A percentile compares a stretch with the other conserved stretches of the same genome.
These are phyloP conservation scores for Dipteronia dyeriana DNA, from an alignment of 345 rosid genomes.

Conservation along the genomic window DNA sequence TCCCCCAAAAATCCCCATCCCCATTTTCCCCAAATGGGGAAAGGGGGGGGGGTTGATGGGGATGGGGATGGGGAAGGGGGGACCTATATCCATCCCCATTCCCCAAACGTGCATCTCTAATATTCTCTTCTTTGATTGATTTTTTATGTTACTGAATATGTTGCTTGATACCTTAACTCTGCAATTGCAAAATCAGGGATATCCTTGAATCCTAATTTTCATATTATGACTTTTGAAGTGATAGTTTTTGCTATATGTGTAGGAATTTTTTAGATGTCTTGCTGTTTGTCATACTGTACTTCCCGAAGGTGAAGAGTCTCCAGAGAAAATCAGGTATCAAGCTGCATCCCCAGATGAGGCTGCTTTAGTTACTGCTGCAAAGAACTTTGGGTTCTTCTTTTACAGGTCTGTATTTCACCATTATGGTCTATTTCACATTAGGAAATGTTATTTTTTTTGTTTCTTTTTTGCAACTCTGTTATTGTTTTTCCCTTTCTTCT, in stretches of 20 bases:
- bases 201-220: slow-evolving; percentile 9
- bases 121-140: neutral
- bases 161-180: neutral
- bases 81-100: too few relatives aligned
- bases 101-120: too few relatives aligned
- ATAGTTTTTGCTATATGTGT: slow-evolving; percentile 27
- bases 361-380: slow-evolving; percentile 95
- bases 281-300: slow-evolving; percentile 99
- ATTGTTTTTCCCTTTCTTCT: neutral
- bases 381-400: slow-evolving; percentile 98
- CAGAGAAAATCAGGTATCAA: slow-evolving; percentile 90
- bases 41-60: too few relatives aligned
- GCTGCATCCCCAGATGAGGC: slow-evolving; percentile 99
- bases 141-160: neutral
- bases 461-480: neutral
- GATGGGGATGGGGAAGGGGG: too few relatives aligned
- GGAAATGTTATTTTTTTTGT: neutral
- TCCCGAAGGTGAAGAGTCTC: slow-evolving; percentile 97
- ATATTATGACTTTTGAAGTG: slow-evolving; percentile 7
- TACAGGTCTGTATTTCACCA: slow-evolving; percentile 51
- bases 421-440: neutral
- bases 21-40: too few relatives aligned
- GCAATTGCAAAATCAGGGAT: neutral
- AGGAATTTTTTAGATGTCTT: slow-evolving; percentile 99
- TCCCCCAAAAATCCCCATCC: too few relatives aligned